phyloP scores from a whole-genome alignment of 73 alveolate species.

The Diophrys appendiculata region DNA sequence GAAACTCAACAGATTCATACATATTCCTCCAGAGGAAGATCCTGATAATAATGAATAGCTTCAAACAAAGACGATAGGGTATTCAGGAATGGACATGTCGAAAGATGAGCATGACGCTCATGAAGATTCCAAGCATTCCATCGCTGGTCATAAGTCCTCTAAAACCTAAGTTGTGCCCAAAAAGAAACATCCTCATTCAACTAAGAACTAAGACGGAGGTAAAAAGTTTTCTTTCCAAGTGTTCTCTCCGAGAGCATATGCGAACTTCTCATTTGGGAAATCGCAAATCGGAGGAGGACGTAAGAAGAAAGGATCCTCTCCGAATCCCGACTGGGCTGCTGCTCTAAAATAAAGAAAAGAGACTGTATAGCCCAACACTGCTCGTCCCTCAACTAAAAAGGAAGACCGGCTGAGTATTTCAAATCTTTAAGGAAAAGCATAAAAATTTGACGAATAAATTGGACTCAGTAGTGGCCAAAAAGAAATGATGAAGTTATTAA shows the following conservation, averaged over 20 bases:
- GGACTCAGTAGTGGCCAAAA: background rate
- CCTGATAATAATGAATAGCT: background rate
- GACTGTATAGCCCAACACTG: too few relatives aligned
- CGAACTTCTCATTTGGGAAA: background rate
- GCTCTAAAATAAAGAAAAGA: background rate
- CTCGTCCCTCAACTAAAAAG: too few relatives aligned
- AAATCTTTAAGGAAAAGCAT: too few relatives aligned
- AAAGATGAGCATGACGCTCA: too few relatives aligned
- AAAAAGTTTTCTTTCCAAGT: background rate
- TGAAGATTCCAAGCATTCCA: too few relatives aligned
- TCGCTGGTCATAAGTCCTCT: too few relatives aligned
- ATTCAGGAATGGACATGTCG: background rate
- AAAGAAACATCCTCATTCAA: background rate
- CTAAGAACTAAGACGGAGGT: background rate
- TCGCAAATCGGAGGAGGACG: background rate
- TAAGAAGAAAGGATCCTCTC: background rate
- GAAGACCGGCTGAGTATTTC: too few relatives aligned
- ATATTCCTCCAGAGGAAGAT: background rate
- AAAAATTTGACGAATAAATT: background rate
- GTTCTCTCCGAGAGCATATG: background rate
- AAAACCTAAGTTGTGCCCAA: background rate
- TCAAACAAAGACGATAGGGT: background rate
- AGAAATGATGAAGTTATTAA: background rate
- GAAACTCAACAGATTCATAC: background rate
- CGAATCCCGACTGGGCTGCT: background rate